Evolutionary conservation across 495 filamentous ascomycete species (phyloP).

Genomic region (Aspergillus leporis): DNA sequence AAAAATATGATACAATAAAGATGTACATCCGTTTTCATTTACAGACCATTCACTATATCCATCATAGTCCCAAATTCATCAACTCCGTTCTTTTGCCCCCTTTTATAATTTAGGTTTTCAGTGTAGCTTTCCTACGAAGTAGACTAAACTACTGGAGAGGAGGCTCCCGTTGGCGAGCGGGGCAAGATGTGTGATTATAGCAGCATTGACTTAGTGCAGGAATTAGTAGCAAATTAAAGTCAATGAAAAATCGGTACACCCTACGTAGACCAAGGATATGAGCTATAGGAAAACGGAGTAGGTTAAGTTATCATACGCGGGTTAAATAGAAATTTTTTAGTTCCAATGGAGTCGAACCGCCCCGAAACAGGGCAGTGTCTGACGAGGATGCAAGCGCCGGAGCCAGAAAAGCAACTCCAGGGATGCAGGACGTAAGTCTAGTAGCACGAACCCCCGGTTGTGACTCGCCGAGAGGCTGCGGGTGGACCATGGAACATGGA

Average conservation of each 20-base stretch:
- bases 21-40: constrained; percentile 1
- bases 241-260: background rate
- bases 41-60: too few relatives aligned
- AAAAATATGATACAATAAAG: background rate
- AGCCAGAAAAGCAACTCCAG: constrained; percentile 23
- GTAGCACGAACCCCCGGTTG: constrained; percentile 33
- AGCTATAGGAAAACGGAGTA: constrained; percentile 4
- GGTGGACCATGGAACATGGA: constrained; percentile 28
- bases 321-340: constrained; percentile 10
- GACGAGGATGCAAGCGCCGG: constrained; percentile 30
- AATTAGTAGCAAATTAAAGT: constrained; percentile 7
- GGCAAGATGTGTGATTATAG: background rate
- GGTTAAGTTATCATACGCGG: constrained; percentile 4
- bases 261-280: background rate
- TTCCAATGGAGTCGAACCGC: constrained; percentile 18
- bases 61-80: too few relatives aligned
- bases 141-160: background rate
- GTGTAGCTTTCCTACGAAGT: background rate
- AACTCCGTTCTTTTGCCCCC: too few relatives aligned
- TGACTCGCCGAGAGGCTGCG: constrained; percentile 35
- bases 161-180: constrained; percentile 1
- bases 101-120: too few relatives aligned
- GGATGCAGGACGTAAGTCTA: constrained; percentile 22
- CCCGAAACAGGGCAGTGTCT: constrained; percentile 29
- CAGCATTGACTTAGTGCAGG: background rate